Conservation (phyloP, 108 stramenopile genomes). For the Pseudonitzschia delicatissima region DNA sequence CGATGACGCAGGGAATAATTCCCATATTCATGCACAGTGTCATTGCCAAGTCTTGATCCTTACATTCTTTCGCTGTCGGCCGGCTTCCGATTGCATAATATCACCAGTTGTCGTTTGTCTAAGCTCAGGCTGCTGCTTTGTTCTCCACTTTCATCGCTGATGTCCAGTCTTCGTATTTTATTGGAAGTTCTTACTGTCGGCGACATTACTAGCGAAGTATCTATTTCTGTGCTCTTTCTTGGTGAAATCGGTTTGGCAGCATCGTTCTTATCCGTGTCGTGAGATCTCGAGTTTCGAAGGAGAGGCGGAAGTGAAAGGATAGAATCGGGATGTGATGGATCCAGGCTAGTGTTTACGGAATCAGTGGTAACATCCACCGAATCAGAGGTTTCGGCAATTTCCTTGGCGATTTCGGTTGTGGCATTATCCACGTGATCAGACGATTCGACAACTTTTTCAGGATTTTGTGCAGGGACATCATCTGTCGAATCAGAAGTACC, state of each 20-base stretch:
- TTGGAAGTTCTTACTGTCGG: neutral
- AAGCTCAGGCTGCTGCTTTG: neutral
- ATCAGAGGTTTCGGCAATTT: no score
- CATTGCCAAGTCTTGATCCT: slow-evolving; percentile 34
- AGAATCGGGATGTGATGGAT: no score
- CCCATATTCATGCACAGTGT: slow-evolving; percentile 22
- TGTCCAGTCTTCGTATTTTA: neutral
- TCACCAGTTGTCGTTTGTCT: slow-evolving; percentile 8
- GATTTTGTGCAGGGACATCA: no score
- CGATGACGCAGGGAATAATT: slow-evolving; percentile 19
- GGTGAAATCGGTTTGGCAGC: neutral
- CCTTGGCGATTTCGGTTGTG: no score
- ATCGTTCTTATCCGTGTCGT: neutral
- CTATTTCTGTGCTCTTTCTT: neutral
- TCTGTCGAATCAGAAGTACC: no score
- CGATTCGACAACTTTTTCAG: no score
- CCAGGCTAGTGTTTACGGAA: no score
- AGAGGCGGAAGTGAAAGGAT: slow-evolving; percentile 1
- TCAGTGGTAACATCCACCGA: no score
- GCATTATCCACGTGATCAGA: no score
- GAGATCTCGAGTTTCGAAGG: neutral
- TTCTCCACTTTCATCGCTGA: neutral
- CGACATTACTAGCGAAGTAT: neutral
- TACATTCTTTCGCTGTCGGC: slow-evolving; percentile 20
- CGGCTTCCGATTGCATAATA: slow-evolving; percentile 29